These are phyloP conservation scores for Trametes hirsuta DNA, from an alignment of 1,284 basidiomycete genomes.

Conservation along the genomic window DNA sequence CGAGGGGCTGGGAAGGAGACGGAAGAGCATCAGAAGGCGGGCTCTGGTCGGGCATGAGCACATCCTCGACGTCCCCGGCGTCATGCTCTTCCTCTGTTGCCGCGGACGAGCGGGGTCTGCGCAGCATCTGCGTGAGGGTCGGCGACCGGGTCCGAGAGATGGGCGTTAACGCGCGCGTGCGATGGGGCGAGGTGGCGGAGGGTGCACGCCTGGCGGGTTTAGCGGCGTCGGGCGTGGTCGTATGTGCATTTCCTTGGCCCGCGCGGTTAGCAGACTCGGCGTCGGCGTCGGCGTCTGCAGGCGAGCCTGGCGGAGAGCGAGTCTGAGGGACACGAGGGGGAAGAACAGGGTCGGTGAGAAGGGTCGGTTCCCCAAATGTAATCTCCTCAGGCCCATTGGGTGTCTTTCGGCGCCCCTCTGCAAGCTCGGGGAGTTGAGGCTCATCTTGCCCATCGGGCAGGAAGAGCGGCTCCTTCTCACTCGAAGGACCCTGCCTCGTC, in stretches of 20 bases:
- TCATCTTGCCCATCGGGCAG: constrained; percentile 3
- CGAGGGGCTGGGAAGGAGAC: no score
- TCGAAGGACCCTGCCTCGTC: no score
- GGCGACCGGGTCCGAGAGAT: background rate
- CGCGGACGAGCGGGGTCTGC: background rate
- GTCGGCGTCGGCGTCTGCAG: background rate
- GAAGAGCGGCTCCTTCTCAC: constrained; percentile 13
- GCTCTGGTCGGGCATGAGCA: no score
- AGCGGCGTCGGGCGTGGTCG: background rate
- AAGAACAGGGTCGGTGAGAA: constrained; percentile 2
- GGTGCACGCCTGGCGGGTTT: background rate
- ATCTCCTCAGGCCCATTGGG: background rate
- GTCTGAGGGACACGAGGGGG: background rate
- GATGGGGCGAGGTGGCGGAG: background rate
- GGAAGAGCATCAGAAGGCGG: no score
- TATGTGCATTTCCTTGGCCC: background rate
- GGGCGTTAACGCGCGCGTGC: background rate
- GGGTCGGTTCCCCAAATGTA: constrained; percentile 11
- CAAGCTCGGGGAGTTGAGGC: background rate
- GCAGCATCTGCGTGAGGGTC: constrained; percentile 3
- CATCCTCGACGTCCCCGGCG: background rate
- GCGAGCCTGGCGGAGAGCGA: background rate
- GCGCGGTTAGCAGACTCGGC: background rate
- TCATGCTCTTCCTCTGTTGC: background rate
- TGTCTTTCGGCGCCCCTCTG: no score